Conservation (phyloP, 2,329 filamentous ascomycete genomes). For the Penicillium vulpinum region DNA sequence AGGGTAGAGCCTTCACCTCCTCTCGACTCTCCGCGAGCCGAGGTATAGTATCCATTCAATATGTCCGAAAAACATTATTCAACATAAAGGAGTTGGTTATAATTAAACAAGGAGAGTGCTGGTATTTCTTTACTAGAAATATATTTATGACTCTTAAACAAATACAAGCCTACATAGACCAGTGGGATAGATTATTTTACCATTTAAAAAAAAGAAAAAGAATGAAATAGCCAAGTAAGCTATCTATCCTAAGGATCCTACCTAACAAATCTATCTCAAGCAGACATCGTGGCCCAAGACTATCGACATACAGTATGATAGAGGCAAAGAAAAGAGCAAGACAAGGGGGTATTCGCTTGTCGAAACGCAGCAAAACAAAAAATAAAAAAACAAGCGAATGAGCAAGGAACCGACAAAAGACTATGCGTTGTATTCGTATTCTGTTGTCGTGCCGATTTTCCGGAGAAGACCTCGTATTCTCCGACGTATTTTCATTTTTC, state of each 20-base stretch:
- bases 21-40: too few relatives aligned
- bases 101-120: background rate
- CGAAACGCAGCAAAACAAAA: background rate
- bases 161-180: background rate
- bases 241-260: background rate
- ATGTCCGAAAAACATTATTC: background rate
- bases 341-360: conserved; percentile 25
- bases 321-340: background rate
- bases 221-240: background rate
- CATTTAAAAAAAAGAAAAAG: background rate
- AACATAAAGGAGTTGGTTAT: background rate
- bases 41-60: background rate
- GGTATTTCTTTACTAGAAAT: background rate
- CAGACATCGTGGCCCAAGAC: background rate
- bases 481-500: background rate
- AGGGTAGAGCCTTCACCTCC: too few relatives aligned
- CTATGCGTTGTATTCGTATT: background rate
- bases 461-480: conserved; percentile 5
- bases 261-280: background rate
- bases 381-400: background rate
- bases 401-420: background rate
- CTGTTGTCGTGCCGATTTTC: conserved; percentile 1
- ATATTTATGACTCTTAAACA: too few relatives aligned
- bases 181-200: background rate
- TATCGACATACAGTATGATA: background rate